Conservation (phyloP, 2,329 filamentous ascomycete species). For the Fusarium abutilonis region DNA sequence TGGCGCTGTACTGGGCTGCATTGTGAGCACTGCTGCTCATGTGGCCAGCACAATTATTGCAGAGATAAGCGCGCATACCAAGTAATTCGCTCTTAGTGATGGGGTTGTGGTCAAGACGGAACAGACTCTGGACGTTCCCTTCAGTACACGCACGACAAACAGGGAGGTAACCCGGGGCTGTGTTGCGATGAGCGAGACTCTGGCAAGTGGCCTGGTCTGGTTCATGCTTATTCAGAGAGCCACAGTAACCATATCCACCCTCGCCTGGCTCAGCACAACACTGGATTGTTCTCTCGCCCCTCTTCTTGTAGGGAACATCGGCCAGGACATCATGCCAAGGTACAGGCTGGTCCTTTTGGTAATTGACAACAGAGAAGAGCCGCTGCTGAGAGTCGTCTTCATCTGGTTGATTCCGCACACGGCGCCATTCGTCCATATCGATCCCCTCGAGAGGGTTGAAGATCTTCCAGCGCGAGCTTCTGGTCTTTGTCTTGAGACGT, state of each 20-base stretch:
- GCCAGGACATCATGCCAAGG: constrained; percentile 30
- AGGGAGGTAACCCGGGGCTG: constrained; percentile 29
- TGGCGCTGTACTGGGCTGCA: constrained; percentile 12
- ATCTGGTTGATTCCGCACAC: neutral
- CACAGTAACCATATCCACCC: constrained; percentile 25
- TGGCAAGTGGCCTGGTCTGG: constrained; percentile 30
- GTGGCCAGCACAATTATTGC: constrained; percentile 43
- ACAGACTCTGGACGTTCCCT: constrained; percentile 32
- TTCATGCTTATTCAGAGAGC: neutral
- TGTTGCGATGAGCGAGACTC: constrained; percentile 28
- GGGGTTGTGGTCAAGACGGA: constrained; percentile 7
- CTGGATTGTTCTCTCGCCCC: neutral
- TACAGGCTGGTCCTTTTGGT: constrained; percentile 2
- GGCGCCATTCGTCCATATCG: constrained; percentile 37
- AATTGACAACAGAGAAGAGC: constrained; percentile 22
- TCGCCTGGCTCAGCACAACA: constrained; percentile 32
- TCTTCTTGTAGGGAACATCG: constrained; percentile 19
- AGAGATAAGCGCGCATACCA: constrained; percentile 52
- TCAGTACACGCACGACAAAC: constrained; percentile 43
- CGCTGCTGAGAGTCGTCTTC: neutral
- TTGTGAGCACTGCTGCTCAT: constrained; percentile 8
- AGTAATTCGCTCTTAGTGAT: constrained; percentile 42
- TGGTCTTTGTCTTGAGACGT: constrained; percentile 2
- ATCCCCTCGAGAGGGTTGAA: constrained; percentile 33
- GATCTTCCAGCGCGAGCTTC: constrained; percentile 32